A percentile compares a stretch with the other conserved stretches of the same genome.
Conservation (phyloP, 2,329 filamentous ascomycete genomes). For the Tympanopsis confertula region DNA sequence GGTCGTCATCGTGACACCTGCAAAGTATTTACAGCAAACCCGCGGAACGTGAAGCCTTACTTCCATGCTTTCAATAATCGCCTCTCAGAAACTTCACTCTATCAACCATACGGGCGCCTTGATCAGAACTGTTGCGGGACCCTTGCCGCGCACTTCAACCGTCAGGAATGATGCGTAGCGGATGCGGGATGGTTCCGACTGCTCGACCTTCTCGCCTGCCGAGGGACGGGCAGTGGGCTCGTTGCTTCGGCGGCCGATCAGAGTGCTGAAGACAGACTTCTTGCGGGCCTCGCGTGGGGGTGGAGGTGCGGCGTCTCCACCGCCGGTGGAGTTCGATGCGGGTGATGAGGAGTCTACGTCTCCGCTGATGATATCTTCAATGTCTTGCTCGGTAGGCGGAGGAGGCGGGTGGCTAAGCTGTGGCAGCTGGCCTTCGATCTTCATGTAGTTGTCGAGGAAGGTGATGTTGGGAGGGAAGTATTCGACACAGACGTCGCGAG, state of each 20-base stretch:
- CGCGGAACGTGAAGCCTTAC: too few species aligned
- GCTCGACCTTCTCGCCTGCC: not conserved
- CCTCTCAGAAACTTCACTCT: too few species aligned
- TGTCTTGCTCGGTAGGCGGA: not conserved
- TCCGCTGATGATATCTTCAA: not conserved
- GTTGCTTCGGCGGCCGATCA: not conserved
- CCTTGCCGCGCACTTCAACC: not conserved
- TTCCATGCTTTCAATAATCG: too few species aligned
- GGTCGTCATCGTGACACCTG: too few species aligned
- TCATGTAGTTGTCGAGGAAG: conserved; percentile 28
- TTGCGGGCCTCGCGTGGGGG: too few species aligned
- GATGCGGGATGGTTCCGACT: not conserved
- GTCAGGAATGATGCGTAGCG: not conserved
- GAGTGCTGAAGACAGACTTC: not conserved
- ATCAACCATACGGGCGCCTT: not conserved
- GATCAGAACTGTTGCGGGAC: not conserved
- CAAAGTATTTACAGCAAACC: too few species aligned
- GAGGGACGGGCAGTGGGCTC: not conserved
- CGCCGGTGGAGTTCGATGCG: not conserved
- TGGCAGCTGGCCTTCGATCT: not conserved
- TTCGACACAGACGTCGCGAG: conserved; percentile 52
- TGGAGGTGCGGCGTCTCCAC: not conserved
- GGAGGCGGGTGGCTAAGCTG: not conserved
- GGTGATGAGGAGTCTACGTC: not conserved
- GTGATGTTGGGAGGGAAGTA: conserved; percentile 47